A percentile compares a stretch with the other conserved stretches of the same genome.
These are phyloP conservation scores for Cyberlindnera mycetangii DNA, from an alignment of 805 yeast species.

Conservation along the genomic window DNA sequence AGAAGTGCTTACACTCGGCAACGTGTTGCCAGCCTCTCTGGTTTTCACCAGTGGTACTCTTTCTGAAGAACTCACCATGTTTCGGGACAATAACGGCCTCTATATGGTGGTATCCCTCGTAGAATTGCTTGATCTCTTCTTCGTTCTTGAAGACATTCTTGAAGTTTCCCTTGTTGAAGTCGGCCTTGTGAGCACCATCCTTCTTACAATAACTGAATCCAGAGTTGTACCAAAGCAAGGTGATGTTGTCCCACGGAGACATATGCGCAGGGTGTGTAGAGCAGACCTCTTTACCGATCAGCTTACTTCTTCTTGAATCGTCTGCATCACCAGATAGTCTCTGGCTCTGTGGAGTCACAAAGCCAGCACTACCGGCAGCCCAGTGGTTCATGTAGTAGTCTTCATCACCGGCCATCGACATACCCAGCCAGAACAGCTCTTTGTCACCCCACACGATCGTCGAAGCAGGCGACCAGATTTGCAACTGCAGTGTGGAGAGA, in stretches of 20 bases:
- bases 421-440: slow-evolving; percentile 64
- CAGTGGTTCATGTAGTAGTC: slow-evolving; percentile 46
- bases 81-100: slow-evolving; percentile 50
- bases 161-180: slow-evolving; percentile 28
- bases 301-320: slow-evolving; percentile 17
- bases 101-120: slow-evolving; percentile 37
- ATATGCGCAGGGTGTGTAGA: slow-evolving; percentile 63
- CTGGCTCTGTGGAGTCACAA: slow-evolving; percentile 28
- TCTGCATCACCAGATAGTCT: slow-evolving; percentile 20
- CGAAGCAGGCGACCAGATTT: slow-evolving; percentile 38
- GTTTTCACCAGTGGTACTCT: slow-evolving; percentile 42
- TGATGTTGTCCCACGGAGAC: slow-evolving; percentile 42
- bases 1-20: slow-evolving; percentile 45
- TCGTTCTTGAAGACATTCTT: slow-evolving; percentile 9
- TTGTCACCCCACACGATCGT: slow-evolving; percentile 64
- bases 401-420: slow-evolving; percentile 53
- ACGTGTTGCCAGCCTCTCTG: slow-evolving; percentile 43
- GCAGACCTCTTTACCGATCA: slow-evolving; percentile 43
- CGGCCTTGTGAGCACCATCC: slow-evolving; percentile 30
- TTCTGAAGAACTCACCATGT: slow-evolving; percentile 34
- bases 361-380: slow-evolving; percentile 60
- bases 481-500: slow-evolving; percentile 39
- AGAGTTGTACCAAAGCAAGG: slow-evolving; percentile 58
- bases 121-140: slow-evolving; percentile 32
- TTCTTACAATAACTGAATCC: slow-evolving; percentile 51